Evolutionary conservation across 1,139 yeast genomes (phyloP).

Genomic region (Suhomyces kunorum): DNA sequence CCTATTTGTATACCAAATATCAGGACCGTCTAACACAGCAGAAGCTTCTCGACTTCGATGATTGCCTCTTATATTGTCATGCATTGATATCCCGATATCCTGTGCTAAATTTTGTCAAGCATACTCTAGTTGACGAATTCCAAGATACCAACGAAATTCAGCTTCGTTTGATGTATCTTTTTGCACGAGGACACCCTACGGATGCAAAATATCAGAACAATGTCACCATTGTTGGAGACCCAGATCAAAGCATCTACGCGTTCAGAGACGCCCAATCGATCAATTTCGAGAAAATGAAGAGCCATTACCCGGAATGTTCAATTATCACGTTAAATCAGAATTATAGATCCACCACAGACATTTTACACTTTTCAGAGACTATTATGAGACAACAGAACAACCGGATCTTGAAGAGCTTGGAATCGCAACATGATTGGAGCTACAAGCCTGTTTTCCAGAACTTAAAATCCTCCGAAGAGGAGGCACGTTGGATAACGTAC

Average conservation of each 20-base stretch:
- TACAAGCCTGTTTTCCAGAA: constrained; percentile 51
- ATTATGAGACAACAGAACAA: constrained; percentile 63
- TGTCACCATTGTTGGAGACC: constrained; percentile 91
- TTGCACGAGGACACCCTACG: constrained; percentile 47
- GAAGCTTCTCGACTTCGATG: constrained; percentile 76
- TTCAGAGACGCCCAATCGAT: constrained; percentile 77
- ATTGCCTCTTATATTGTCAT: constrained; percentile 61
- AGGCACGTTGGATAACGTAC: constrained; percentile 58
- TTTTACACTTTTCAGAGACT: constrained; percentile 63
- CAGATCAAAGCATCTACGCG: constrained; percentile 91
- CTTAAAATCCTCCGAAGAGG: constrained; percentile 45
- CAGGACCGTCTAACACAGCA: constrained; percentile 47
- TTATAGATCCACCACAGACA: constrained; percentile 75
- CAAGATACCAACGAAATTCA: constrained; percentile 89
- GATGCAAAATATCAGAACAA: constrained; percentile 35
- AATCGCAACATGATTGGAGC: constrained; percentile 44
- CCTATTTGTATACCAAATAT: constrained; percentile 49
- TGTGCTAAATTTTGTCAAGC: constrained; percentile 55
- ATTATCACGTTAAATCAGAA: constrained; percentile 60
- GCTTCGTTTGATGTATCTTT: constrained; percentile 60
- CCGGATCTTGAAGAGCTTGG: constrained; percentile 45
- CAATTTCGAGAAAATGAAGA: constrained; percentile 64
- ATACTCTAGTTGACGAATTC: constrained; percentile 88
- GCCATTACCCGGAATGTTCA: constrained; percentile 37
- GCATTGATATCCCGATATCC: constrained; percentile 46